phyloP scores from a whole-genome alignment of 106 monocot genomes.

The Acorus calamus region DNA sequence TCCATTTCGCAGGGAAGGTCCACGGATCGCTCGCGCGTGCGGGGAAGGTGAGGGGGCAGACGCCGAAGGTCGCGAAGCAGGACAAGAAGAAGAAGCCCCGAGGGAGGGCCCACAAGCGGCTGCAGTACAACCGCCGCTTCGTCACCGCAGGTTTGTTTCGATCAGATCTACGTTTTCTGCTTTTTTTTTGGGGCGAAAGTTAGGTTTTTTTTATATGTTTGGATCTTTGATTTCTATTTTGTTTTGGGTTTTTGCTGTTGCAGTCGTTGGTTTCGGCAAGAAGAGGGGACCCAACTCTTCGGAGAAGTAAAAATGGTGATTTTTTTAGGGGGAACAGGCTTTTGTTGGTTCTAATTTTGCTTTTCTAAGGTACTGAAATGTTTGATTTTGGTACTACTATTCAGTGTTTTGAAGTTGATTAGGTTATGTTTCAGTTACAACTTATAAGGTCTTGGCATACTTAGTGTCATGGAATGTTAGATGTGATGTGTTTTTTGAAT shows the following conservation, averaged over 20 bases:
- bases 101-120: conserved; percentile 45
- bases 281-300: not conserved
- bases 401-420: too few species aligned
- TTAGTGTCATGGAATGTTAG: too few species aligned
- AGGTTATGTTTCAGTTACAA: too few species aligned
- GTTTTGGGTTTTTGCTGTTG: not conserved
- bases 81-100: conserved; percentile 67
- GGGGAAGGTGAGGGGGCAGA: conserved; percentile 54
- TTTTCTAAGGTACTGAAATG: too few species aligned
- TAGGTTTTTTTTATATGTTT: too few species aligned
- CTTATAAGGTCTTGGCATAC: too few species aligned
- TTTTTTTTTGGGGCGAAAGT: too few species aligned
- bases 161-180: too few species aligned
- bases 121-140: conserved; percentile 56
- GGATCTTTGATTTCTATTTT: not conserved
- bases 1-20: conserved; percentile 28
- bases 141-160: conserved; percentile 26
- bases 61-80: conserved; percentile 57
- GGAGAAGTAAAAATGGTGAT: not conserved
- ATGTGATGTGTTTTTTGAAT: too few species aligned
- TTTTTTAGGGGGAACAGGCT: too few species aligned
- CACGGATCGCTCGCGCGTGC: conserved; percentile 54
- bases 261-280: not conserved
- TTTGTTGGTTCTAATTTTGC: too few species aligned
- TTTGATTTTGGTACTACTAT: too few species aligned